Conservation (phyloP, 2,329 filamentous ascomycete species). For the Neonectria neomacrospora region DNA sequence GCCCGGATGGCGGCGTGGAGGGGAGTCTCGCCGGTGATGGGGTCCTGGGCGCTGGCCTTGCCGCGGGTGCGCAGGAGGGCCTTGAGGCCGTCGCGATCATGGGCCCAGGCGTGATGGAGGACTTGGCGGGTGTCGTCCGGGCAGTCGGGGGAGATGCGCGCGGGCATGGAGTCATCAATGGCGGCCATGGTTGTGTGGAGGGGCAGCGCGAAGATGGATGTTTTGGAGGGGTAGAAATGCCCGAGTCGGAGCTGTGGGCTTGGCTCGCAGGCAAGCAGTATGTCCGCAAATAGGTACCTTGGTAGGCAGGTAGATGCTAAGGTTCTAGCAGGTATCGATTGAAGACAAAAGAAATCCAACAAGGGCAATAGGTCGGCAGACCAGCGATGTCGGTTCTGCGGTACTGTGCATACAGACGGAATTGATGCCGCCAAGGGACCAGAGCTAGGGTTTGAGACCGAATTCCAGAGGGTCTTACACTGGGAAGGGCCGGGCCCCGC, state of each 20-base stretch:
- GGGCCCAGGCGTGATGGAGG: slow-evolving; percentile 65
- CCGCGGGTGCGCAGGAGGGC: slow-evolving; percentile 73
- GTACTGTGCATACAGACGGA: not conserved
- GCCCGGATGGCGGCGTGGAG: slow-evolving; percentile 91
- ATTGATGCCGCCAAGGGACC: not conserved
- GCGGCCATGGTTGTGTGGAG: slow-evolving; percentile 42
- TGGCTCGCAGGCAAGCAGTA: not conserved
- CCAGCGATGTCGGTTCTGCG: not conserved
- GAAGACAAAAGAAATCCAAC: slow-evolving; percentile 8
- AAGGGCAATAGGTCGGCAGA: slow-evolving; percentile 15
- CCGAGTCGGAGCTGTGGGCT: not conserved
- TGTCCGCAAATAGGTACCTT: not conserved
- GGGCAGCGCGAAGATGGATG: slow-evolving; percentile 13
- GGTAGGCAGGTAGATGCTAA: not conserved
- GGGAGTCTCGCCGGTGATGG: slow-evolving; percentile 85
- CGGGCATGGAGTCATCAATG: slow-evolving; percentile 61
- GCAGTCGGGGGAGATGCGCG: slow-evolving; percentile 65
- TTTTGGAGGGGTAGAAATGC: slow-evolving; percentile 16
- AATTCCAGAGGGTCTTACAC: slow-evolving; percentile 4
- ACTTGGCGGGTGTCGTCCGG: slow-evolving; percentile 62
- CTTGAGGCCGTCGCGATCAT: slow-evolving; percentile 74
- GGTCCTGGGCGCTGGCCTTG: slow-evolving; percentile 81
- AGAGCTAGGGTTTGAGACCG: slow-evolving; percentile 6
- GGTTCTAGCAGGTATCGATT: not conserved
- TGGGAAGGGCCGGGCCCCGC: slow-evolving; percentile 16